Base-by-base conservation (phyloP, 805 yeast species). In the Candida ovalis region DNA sequence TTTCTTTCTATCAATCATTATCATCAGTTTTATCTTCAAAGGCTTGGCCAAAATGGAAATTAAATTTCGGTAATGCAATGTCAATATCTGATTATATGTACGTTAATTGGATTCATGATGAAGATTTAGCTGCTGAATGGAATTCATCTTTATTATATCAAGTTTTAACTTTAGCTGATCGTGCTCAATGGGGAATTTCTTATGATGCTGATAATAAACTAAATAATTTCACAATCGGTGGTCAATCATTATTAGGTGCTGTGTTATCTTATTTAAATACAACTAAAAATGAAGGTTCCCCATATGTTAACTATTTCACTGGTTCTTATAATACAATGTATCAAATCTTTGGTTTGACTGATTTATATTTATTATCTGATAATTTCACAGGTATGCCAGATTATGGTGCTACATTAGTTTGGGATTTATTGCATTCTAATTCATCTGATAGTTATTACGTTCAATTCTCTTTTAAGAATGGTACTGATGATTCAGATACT, bases 371-470 rank as follows among this genome's bases (percentile, higher is more conserved):
- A 24, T 60, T 59, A n/a, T 60, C 66, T 28, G 68, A 60, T 46
- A 57, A 66, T 44, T 76, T 75, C 62, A 71, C 73, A 15, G 76
- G 77, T 21, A 68, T 75, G 69, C 76, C 78, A 49, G 67, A 69
- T 40, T 76, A 75, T 54, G 79, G 76, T 39, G 58, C 77, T 13
- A 64, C 75, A 3, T 59, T 67, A 38, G 77, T 73, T n/a, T 74
- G 72, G 60, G 80, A 76, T 45, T 59, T 76, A 27, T 54, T 71
- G 42, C 42, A 60, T 33, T 62, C 68, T 48, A 45, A 39, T 19
- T 22, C 49, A 23, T 50, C 59, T 23, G 54, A 54, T 30, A 59
- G 62, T 50, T 56, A 58, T 55, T 70, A 52, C 48, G 77, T 76
- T 19, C 71, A 72, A 55, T 74, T 75, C 58, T 70, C 75, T 8